phyloP scores from a whole-genome alignment of 371 early-diverging fungal genomes.

The Mortierella sp. region DNA sequence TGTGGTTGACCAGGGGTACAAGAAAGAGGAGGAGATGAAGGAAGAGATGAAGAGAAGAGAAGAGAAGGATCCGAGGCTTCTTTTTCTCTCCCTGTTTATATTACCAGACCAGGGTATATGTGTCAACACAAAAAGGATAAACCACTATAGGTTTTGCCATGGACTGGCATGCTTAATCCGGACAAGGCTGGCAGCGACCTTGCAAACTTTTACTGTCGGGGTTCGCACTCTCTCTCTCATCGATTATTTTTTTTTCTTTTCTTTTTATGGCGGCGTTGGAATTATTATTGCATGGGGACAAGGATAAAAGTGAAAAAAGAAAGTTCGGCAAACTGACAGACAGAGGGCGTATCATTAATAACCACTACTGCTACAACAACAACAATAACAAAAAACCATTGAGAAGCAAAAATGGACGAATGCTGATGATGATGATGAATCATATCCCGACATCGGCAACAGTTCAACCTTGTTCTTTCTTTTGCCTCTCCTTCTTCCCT shows the following conservation, averaged over 20 bases:
- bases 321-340: neutral
- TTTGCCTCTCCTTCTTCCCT: neutral
- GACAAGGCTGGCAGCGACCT: neutral
- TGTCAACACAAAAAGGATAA: neutral
- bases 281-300: neutral
- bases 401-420: no score
- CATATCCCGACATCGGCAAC: neutral
- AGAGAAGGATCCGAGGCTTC: neutral
- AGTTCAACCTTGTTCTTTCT: neutral
- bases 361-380: neutral
- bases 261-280: neutral
- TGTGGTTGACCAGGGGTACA: neutral
- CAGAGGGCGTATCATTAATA: neutral
- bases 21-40: neutral
- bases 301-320: neutral
- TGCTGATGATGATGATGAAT: slow-evolving; percentile 7
- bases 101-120: neutral
- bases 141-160: slow-evolving; percentile 8
- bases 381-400: neutral
- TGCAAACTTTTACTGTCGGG: neutral
- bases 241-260: neutral
- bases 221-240: neutral
- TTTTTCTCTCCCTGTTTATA: neutral
- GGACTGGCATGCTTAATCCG: neutral
- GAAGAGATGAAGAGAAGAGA: neutral